A percentile compares a stretch with the other conserved stretches of the same genome.
Evolutionary conservation across 768 basidiomycete genomes (phyloP).

Genomic region (Naematelia aurantialba): DNA sequence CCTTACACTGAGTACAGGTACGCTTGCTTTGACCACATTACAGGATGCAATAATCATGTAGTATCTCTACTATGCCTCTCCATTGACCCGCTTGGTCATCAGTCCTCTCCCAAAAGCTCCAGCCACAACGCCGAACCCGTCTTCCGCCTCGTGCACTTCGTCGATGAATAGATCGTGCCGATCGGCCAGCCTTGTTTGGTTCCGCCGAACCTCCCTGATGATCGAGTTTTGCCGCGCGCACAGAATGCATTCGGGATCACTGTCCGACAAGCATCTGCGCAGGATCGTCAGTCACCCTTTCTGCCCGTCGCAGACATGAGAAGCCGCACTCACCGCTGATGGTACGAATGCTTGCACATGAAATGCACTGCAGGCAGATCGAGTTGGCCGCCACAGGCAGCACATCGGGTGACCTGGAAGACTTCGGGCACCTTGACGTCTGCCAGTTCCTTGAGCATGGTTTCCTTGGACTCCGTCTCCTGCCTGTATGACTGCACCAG

Average conservation of each 20-base stretch:
- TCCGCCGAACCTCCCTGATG: constrained; percentile 80
- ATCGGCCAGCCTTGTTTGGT: constrained; percentile 72
- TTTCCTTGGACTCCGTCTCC: constrained; percentile 74
- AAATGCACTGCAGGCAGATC: constrained; percentile 93
- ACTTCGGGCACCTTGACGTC: constrained; percentile 75
- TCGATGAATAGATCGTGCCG: constrained; percentile 51
- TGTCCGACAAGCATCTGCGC: constrained; percentile 76
- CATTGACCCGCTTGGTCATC: constrained; percentile 20
- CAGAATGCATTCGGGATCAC: constrained; percentile 82
- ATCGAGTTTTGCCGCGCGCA: constrained; percentile 84
- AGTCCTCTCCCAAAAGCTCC: constrained; percentile 50
- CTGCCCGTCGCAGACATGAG: neutral
- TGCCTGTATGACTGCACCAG: constrained; percentile 81
- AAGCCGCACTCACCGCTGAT: constrained; percentile 65
- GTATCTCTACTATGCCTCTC: neutral
- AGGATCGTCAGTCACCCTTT: neutral
- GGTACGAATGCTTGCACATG: constrained; percentile 97
- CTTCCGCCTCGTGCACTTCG: constrained; percentile 50
- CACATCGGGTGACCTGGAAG: constrained; percentile 91
- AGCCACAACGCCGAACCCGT: constrained; percentile 51
- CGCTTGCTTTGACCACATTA: too few species aligned
- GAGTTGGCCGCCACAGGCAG: constrained; percentile 79
- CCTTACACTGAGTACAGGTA: too few species aligned
- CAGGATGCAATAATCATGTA: too few species aligned
- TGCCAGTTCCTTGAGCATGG: constrained; percentile 74